Evolutionary conservation across 2,329 filamentous ascomycete genomes (phyloP), one percentile per base, ranked within the genome.

Genomic region (Drechslera avenae): DNA sequence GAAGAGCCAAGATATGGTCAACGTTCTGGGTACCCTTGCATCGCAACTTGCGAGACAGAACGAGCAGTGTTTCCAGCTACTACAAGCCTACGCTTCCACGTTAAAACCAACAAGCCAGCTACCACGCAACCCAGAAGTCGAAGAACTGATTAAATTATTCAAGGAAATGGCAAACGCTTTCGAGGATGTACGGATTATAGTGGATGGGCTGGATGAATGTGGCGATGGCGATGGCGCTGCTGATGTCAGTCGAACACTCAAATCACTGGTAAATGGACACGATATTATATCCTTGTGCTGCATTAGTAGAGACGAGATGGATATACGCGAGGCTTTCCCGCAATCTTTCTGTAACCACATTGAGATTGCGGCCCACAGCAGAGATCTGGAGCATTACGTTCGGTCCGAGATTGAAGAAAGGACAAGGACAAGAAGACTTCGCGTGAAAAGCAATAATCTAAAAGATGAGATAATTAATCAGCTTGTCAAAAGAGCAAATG

Each of bases 11-110:
- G 8, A 49, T 1, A 26, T 61, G 13, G 41, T 36, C 1, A 66
- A 63, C 19, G 32, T 74, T 1, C 32, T 74, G 0, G 54, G 59
- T 6, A 47, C 66, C 5, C 49, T 75, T 6, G 59, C 60, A 3
- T 60, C 52, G 6, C 67, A 74, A 33, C 43, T 74, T 28, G 67
- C 67, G 69, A 74, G 50, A 64, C 63, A 32, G 52, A 68, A 18
- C 4, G 39, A 59, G 3, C 12, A 9, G 10, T 48, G 57, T 28
- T 58, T 67, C 47, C 16, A 34, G 5, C 4, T 54, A 6, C 39
- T 69, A 1, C 28, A 52, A 16, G 4, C 9, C 16, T 49, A 63
- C 50, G 55, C 56, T 31, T 33, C 31, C 7, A 4, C 17, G 9
- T 19, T 44, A 7, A 40, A 56, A 12, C 42, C 53, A 5, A 4